Evolutionary conservation across 1,284 basidiomycete species (phyloP).

Genomic region (Tilletia horrida): DNA sequence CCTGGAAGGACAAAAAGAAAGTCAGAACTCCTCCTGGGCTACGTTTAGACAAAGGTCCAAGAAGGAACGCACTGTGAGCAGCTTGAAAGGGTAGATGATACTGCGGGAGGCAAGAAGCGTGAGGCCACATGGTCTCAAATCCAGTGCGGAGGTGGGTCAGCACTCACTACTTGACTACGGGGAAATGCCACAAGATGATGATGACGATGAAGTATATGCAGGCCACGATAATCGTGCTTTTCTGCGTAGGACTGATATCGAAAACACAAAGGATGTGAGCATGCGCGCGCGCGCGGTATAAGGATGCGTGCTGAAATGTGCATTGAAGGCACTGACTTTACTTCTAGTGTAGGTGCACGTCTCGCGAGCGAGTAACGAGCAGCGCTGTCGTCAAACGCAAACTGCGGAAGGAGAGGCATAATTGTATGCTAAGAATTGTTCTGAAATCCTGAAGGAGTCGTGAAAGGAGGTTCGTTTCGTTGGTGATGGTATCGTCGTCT

Average conservation of each 20-base stretch:
- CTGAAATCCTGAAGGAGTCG: background rate
- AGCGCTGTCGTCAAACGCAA: constrained; percentile 3
- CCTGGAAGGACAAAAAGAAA: constrained; percentile 17
- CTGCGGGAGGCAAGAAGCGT: background rate
- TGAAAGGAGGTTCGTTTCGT: background rate
- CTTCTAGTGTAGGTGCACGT: constrained; percentile 10
- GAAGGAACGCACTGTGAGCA: constrained; percentile 32
- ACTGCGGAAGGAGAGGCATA: constrained; percentile 12
- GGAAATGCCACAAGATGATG: constrained; percentile 42
- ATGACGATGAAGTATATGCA: constrained; percentile 47
- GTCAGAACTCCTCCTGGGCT: background rate
- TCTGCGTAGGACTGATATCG: constrained; percentile 24
- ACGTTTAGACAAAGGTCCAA: background rate
- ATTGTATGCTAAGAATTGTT: background rate
- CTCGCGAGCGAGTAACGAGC: constrained; percentile 9
- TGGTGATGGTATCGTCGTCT: background rate
- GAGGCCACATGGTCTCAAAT: background rate
- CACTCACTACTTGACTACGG: constrained; percentile 40
- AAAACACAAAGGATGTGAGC: background rate
- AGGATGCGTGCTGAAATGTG: background rate
- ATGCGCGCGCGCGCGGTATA: background rate
- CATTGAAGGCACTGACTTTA: constrained; percentile 2
- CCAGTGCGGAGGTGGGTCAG: background rate
- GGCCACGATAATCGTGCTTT: constrained; percentile 52
- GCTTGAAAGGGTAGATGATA: constrained; percentile 54